These are phyloP conservation scores for Fusarium sp. DNA, from an alignment of 2,329 filamentous ascomycete genomes.

Conservation along the genomic window DNA sequence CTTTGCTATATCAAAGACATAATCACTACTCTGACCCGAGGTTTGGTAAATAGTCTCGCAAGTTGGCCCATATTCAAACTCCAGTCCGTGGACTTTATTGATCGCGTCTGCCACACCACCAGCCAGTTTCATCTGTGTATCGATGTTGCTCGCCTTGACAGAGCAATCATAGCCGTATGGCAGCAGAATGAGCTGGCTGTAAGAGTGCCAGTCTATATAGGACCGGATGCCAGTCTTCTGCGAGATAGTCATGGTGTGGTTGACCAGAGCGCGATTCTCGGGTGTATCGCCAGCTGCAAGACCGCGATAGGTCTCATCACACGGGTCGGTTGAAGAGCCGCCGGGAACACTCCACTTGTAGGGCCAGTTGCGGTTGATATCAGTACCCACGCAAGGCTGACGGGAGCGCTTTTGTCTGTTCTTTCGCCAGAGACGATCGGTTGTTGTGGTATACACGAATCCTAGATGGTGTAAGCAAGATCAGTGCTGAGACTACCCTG, in stretches of 20 bases:
- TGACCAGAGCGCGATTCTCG: constrained; percentile 60
- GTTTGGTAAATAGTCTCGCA: constrained; percentile 70
- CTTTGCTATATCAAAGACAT: constrained; percentile 53
- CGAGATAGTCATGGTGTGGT: constrained; percentile 43
- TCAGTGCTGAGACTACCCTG: rapidly evolving
- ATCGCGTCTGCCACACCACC: constrained; percentile 61
- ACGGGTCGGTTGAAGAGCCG: constrained; percentile 62
- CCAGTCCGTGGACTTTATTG: constrained; percentile 51
- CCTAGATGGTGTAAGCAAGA: constrained; percentile 47
- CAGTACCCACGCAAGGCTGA: constrained; percentile 59
- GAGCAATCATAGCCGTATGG: constrained; percentile 69
- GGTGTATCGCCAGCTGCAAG: constrained; percentile 54
- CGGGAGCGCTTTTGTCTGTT: constrained; percentile 58
- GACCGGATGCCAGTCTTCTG: constrained; percentile 61
- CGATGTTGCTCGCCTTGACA: constrained; percentile 55
- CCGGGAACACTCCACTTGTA: constrained; percentile 61
- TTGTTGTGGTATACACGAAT: constrained; percentile 57
- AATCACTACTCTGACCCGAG: constrained; percentile 57
- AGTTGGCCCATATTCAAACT: constrained; percentile 59
- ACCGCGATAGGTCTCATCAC: constrained; percentile 60
- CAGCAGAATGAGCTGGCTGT: constrained; percentile 65
- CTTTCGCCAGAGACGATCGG: constrained; percentile 69
- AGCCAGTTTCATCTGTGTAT: constrained; percentile 60
- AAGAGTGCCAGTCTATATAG: constrained; percentile 73
- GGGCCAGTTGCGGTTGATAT: constrained; percentile 70